These are phyloP conservation scores for Coniochaeta sp. DNA, from an alignment of 2,329 filamentous ascomycete genomes.

Conservation along the genomic window DNA sequence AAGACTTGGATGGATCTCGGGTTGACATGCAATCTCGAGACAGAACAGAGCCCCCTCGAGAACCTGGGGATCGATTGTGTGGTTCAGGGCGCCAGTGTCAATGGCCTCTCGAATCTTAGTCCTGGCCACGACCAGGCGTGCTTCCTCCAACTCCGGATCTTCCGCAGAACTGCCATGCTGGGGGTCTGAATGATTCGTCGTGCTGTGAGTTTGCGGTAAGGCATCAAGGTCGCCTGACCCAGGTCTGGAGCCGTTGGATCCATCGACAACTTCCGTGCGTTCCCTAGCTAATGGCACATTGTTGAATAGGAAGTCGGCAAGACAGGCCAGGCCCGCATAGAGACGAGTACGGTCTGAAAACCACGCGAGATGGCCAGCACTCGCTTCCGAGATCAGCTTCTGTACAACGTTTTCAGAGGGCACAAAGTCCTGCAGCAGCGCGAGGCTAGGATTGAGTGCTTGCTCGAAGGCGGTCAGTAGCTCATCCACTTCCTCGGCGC, in stretches of 20 bases:
- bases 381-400: background rate
- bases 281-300: background rate
- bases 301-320: background rate
- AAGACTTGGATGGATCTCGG: background rate
- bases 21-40: background rate
- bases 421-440: background rate
- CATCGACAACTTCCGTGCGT: background rate
- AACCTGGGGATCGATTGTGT: background rate
- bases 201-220: background rate
- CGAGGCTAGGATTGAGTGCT: background rate
- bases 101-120: background rate
- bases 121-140: background rate
- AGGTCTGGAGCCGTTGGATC: background rate
- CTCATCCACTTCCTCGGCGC: background rate
- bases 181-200: background rate
- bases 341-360: background rate
- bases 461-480: background rate
- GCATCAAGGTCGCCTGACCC: background rate
- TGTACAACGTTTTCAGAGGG: background rate
- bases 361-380: background rate
- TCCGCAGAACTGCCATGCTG: background rate
- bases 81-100: background rate
- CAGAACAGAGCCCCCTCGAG: background rate
- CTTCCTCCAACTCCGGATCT: background rate
- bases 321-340: background rate